Percentiles rank a stretch among this genome's conserved stretches.
Evolutionary conservation across 352 stramenopile species (phyloP).

Genomic region (Peronospora destructor): DNA sequence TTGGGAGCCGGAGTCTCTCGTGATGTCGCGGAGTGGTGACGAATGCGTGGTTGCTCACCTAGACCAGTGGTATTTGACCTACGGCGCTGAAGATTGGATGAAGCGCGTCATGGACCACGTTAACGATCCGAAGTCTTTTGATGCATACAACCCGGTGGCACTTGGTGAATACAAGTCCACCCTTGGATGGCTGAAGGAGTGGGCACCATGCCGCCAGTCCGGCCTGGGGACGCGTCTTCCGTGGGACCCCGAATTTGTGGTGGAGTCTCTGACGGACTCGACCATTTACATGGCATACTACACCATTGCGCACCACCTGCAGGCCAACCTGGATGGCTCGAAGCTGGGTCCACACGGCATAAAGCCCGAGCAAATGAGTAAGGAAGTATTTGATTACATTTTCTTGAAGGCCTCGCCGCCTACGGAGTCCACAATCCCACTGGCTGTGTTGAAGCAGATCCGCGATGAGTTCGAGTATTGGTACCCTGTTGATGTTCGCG

Average conservation of each 20-base stretch:
- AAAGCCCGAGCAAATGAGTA: conserved; percentile 84
- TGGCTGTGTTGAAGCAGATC: conserved; percentile 90
- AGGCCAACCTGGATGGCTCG: conserved; percentile 93
- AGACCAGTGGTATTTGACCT: conserved; percentile 99
- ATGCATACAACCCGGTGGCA: conserved; percentile 90
- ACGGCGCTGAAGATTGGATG: conserved; percentile 98
- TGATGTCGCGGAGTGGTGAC: conserved; percentile 96
- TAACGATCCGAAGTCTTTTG: conserved; percentile 87
- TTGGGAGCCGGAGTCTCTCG: conserved; percentile 97
- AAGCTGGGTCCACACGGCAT: conserved; percentile 83
- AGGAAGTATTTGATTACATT: conserved; percentile 99
- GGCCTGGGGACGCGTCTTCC: conserved; percentile 94
- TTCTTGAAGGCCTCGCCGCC: conserved; percentile 90
- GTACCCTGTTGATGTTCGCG: conserved; percentile 98
- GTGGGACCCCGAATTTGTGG: conserved; percentile 98
- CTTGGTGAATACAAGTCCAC: conserved; percentile 95
- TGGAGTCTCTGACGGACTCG: conserved; percentile 98
- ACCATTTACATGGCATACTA: conserved; percentile 99
- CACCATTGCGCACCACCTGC: conserved; percentile 97
- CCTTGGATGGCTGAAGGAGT: conserved; percentile 99
- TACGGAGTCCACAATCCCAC: conserved; percentile 79
- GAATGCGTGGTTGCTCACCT: conserved; percentile 99
- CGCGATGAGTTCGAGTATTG: conserved; percentile 98
- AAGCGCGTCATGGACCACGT: conserved; percentile 93
- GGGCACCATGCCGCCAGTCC: conserved; percentile 97